phyloP scores from a whole-genome alignment of 1,284 basidiomycete genomes.

The Microbotryum saponariae region DNA sequence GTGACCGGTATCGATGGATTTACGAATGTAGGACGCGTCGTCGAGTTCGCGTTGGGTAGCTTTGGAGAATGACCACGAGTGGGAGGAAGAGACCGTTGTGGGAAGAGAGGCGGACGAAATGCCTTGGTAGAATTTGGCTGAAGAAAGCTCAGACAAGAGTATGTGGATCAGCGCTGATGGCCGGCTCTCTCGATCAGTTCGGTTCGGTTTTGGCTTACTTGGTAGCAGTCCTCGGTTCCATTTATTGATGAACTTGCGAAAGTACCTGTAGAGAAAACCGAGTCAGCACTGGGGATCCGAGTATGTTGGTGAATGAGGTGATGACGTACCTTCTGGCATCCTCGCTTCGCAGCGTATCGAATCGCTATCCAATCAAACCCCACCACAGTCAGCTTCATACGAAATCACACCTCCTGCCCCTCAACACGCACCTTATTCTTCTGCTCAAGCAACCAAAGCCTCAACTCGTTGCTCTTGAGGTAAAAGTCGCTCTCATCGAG shows the following conservation, averaged over 20 bases:
- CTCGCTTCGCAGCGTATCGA: conserved; percentile 21
- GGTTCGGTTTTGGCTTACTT: not conserved
- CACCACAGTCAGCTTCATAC: not conserved
- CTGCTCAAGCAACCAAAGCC: conserved; percentile 29
- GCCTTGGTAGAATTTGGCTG: conserved; percentile 27
- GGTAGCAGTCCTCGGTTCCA: conserved; percentile 23
- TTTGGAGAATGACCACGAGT: conserved; percentile 25
- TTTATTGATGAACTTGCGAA: conserved; percentile 14
- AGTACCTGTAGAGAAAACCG: conserved; percentile 7
- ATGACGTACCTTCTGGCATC: conserved; percentile 14
- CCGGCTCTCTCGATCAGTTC: not conserved
- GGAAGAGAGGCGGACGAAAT: conserved; percentile 24
- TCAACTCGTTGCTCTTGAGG: conserved; percentile 28
- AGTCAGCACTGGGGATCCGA: not conserved
- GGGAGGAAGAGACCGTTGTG: conserved; percentile 18
- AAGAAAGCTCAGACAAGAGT: not conserved
- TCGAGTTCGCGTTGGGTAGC: conserved; percentile 30
- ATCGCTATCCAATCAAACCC: conserved; percentile 4
- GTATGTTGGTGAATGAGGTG: no score
- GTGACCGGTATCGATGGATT: conserved; percentile 14
- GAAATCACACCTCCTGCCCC: not conserved
- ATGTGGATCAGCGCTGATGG: not conserved
- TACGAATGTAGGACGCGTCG: conserved; percentile 24
- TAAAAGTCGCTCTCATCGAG: conserved; percentile 15
- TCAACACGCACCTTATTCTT: conserved; percentile 19